phyloP scores from a whole-genome alignment of 2,329 filamentous ascomycete genomes.

The Trichophyton rubrum region DNA sequence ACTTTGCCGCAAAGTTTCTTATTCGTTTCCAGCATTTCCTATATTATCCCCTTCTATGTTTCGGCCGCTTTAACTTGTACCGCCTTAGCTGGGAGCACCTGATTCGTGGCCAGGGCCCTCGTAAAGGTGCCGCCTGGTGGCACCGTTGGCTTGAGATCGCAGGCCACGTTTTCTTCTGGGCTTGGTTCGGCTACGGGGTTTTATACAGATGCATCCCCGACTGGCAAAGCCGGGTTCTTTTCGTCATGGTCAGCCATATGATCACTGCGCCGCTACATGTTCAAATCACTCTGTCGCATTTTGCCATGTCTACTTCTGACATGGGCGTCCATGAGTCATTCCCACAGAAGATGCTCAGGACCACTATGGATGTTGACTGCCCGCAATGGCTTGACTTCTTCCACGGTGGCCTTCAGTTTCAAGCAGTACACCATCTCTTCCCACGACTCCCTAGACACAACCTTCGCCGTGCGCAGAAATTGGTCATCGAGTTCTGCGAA shows the following conservation, averaged over 20 bases:
- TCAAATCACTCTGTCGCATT: constrained; percentile 85
- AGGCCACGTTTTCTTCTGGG: constrained; percentile 72
- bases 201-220: constrained; percentile 61
- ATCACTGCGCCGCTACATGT: constrained; percentile 71
- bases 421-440: constrained; percentile 76
- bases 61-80: constrained; percentile 83
- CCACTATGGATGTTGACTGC: constrained; percentile 88
- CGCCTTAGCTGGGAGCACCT: constrained; percentile 68
- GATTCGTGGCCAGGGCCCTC: constrained; percentile 53
- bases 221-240: constrained; percentile 56
- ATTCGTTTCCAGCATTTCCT: constrained; percentile 66
- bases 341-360: constrained; percentile 78
- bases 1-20: constrained; percentile 56
- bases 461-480: constrained; percentile 57
- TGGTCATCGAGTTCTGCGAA: constrained; percentile 68
- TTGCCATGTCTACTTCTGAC: constrained; percentile 84
- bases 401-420: constrained; percentile 80
- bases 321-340: constrained; percentile 76
- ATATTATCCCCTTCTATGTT: constrained; percentile 68
- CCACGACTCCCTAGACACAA: constrained; percentile 78
- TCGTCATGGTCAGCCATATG: constrained; percentile 68
- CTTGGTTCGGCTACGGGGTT: constrained; percentile 73
- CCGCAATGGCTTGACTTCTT: constrained; percentile 80
- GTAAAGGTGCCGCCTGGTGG: constrained; percentile 68
- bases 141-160: constrained; percentile 66